These are phyloP conservation scores for Basidiobolus heterosporus DNA, from an alignment of 371 early-diverging fungal genomes.

Conservation along the genomic window DNA sequence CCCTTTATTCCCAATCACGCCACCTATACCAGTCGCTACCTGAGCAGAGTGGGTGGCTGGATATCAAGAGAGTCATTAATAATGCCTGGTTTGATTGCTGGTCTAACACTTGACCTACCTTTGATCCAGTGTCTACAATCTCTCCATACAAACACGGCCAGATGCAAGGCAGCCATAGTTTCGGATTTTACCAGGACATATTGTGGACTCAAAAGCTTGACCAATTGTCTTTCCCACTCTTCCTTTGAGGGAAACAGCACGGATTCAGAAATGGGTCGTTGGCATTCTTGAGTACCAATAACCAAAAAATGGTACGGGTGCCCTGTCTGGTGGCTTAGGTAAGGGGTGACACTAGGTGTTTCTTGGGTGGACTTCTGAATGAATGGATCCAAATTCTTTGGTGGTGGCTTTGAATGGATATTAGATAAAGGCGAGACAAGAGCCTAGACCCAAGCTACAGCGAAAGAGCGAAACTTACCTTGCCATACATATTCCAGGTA, in stretches of 20 bases:
- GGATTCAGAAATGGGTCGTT: constrained; percentile 36
- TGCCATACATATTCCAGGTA: constrained; percentile 66
- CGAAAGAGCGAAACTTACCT: constrained; percentile 14
- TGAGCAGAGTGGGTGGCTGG: neutral
- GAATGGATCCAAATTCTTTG: too few relatives aligned
- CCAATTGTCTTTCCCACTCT: constrained; percentile 35
- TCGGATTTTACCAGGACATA: constrained; percentile 38
- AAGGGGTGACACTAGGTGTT: too few relatives aligned
- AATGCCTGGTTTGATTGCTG: too few relatives aligned
- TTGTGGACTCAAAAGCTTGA: constrained; percentile 20
- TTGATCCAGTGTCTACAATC: constrained; percentile 26
- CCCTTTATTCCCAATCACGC: constrained; percentile 64
- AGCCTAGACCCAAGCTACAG: too few relatives aligned
- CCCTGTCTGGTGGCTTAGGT: too few relatives aligned
- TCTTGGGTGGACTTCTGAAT: too few relatives aligned
- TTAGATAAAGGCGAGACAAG: too few relatives aligned
- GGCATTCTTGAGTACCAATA: constrained; percentile 63
- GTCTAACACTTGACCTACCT: constrained; percentile 13
- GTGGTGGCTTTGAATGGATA: too few relatives aligned
- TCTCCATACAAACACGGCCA: constrained; percentile 48
- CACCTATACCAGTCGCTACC: constrained; percentile 39
- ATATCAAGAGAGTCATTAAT: too few relatives aligned
- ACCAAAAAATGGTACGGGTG: constrained; percentile 45
- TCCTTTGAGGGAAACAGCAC: constrained; percentile 33
- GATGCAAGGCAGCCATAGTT: constrained; percentile 46